Base-by-base conservation (phyloP, 2,329 filamentous ascomycete genomes). In the Aureobasidium lini region DNA sequence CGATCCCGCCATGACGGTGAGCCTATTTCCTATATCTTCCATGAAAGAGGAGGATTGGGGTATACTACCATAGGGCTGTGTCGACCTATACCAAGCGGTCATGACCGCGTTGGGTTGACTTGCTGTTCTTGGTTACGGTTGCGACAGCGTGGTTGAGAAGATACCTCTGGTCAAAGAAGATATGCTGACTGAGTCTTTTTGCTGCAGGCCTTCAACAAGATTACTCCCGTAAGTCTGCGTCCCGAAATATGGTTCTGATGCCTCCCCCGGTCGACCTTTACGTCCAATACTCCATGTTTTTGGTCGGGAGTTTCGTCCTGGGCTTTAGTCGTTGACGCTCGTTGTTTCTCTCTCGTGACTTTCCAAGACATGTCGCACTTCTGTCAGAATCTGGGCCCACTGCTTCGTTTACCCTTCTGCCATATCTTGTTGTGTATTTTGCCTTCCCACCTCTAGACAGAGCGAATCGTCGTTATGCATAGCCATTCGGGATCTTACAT, bases 211-310 rank as follows among this genome's bases (percentile, higher is more conserved):
- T 79, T 85, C 69, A 84, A 87, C 69, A 87, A 87, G 77, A 85
- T 89, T 67, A 86, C 90, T 80, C 81, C 90, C 76, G 88, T 91
- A 86, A 77, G 87, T 63, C 13, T 47, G 50, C 52, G 8, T 34
- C 13, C 48, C 11, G 16, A 9, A 42, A 32, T n/a, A 18, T n/a
- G 13, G 31, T 56, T 15, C 40, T 28, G 3, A 1, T 36, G 18
- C 15, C 6, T 31, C 11, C 29, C 15, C 3, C 47, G n/a, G 39
- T 44, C 40, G 40, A 23, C 10, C 11, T 31, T 44, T 36, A 16
- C 52, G 40, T n/a, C 39, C 40, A 29, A 29, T 28, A 29, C 37
- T 18, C 44, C 37, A 23, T 39, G 23, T 16, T 37, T 16, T 37
- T 36, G 40, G 52, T 44, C 40, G 7, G 29, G 31, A 40, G 28